phyloP scores from a whole-genome alignment of 805 yeast genomes.

The Wickerhamomyces silvicola region DNA sequence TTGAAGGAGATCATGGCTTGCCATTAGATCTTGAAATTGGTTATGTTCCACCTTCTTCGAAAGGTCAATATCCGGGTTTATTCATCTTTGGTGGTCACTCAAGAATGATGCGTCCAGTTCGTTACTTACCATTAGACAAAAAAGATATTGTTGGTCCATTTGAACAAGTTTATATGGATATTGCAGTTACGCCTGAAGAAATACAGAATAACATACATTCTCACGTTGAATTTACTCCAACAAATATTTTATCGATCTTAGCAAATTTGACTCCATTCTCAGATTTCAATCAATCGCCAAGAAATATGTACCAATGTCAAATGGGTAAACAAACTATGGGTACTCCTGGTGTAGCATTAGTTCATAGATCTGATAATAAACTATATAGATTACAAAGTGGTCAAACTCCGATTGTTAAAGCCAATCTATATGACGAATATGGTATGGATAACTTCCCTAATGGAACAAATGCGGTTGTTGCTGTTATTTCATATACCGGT shows the following conservation, averaged over 20 bases:
- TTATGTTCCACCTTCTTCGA: slow-evolving; percentile 89
- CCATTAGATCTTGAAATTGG: slow-evolving; percentile 91
- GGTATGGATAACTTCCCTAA: slow-evolving; percentile 99
- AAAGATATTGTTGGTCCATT: slow-evolving; percentile 92
- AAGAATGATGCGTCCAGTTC: slow-evolving; percentile 94
- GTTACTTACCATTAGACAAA: slow-evolving; percentile 78
- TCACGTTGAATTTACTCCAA: slow-evolving; percentile 93
- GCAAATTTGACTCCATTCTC: slow-evolving; percentile 98
- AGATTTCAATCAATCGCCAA: slow-evolving; percentile 97
- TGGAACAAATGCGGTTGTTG: slow-evolving; percentile 97
- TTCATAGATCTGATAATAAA: slow-evolving; percentile 91
- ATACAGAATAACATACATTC: slow-evolving; percentile 74
- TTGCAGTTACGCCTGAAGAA: slow-evolving; percentile 92
- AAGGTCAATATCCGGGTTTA: slow-evolving; percentile 97
- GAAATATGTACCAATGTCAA: slow-evolving; percentile 99
- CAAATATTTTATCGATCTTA: slow-evolving; percentile 86
- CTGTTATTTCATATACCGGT: slow-evolving; percentile 97
- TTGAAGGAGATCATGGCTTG: slow-evolving; percentile 68
- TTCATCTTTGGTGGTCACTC: slow-evolving; percentile 87
- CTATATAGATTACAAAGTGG: slow-evolving; percentile 90
- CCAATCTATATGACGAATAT: slow-evolving; percentile 87
- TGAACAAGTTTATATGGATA: slow-evolving; percentile 94
- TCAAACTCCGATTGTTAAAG: slow-evolving; percentile 95
- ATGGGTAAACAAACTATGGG: slow-evolving; percentile 99
- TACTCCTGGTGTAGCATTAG: slow-evolving; percentile 95